These are phyloP conservation scores for Macroventuria anomochaeta DNA, from an alignment of 2,329 filamentous ascomycete species.

Conservation along the genomic window DNA sequence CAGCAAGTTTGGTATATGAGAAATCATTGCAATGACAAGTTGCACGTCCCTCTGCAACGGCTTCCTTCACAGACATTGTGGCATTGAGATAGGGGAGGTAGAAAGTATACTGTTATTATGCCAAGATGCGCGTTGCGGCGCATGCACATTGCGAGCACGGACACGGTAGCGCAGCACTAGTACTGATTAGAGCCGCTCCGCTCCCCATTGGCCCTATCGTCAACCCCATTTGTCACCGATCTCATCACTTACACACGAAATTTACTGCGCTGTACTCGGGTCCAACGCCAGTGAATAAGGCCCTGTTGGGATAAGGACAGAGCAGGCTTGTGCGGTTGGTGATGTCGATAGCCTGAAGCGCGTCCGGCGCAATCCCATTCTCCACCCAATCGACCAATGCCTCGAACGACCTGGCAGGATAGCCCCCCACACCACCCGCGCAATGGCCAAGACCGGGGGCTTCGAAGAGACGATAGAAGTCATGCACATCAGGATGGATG, in stretches of 20 bases:
- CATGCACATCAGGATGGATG: conserved; percentile 16
- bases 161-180: too few species aligned
- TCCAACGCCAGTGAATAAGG: neutral
- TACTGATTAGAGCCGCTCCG: too few species aligned
- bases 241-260: neutral
- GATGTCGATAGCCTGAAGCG: conserved; percentile 17
- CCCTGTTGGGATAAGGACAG: conserved; percentile 26
- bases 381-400: conserved; percentile 40
- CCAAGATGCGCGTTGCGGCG: too few species aligned
- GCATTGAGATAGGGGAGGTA: too few species aligned
- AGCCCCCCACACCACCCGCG: conserved; percentile 22
- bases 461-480: conserved; percentile 35
- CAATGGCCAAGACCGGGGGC: conserved; percentile 35
- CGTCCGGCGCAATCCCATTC: conserved; percentile 23
- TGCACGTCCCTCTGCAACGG: too few species aligned
- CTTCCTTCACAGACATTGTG: too few species aligned
- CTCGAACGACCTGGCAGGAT: conserved; percentile 44
- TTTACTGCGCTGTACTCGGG: neutral
- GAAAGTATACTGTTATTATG: too few species aligned
- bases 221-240: neutral
- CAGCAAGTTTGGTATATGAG: too few species aligned
- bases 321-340: conserved; percentile 21
- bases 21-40: too few species aligned
- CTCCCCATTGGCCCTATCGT: too few species aligned
- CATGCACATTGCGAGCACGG: too few species aligned